These are phyloP conservation scores for Ceratopteris richardii DNA, from an alignment of 75 land plant genomes.

Conservation along the genomic window DNA sequence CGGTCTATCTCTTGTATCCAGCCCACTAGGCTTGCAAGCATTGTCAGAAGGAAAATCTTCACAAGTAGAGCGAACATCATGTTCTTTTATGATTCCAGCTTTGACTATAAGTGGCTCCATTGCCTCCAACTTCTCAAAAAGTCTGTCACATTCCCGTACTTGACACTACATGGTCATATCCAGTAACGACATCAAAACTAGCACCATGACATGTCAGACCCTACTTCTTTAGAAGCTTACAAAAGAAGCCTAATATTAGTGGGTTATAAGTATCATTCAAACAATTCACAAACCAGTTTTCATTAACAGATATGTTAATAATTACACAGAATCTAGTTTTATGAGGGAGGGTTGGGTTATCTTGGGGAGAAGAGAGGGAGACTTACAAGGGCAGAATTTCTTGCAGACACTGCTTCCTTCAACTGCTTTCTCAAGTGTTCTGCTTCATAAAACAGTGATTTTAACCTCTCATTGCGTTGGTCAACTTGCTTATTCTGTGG, in stretches of 20 bases:
- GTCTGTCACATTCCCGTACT: neutral
- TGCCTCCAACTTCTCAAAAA: constrained; percentile 6
- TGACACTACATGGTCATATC: neutral
- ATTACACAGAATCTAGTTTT: no score
- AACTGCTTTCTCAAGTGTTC: neutral
- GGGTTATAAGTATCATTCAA: no score
- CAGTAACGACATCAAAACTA: no score
- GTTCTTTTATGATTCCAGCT: constrained; percentile 4
- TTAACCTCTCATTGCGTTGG: constrained; percentile 2
- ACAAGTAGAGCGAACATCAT: neutral
- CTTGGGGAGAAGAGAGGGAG: neutral
- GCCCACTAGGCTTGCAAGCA: neutral
- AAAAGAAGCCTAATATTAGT: no score
- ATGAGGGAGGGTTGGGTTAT: neutral
- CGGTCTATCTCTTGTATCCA: neutral
- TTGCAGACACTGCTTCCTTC: constrained; percentile 2
- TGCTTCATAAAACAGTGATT: constrained; percentile 4
- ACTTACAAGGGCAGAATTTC: constrained; percentile 13
- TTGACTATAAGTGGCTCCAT: constrained; percentile 5
- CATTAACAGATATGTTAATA: no score
- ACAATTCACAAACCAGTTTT: no score
- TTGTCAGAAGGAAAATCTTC: neutral
- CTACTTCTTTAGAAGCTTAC: no score
- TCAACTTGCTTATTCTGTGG: constrained; percentile 5
- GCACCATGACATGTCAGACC: no score